Evolutionary conservation across 345 rosid genomes (phyloP), one percentile per base, ranked within the genome.

Genomic region (Lagerstroemia speciosa): DNA sequence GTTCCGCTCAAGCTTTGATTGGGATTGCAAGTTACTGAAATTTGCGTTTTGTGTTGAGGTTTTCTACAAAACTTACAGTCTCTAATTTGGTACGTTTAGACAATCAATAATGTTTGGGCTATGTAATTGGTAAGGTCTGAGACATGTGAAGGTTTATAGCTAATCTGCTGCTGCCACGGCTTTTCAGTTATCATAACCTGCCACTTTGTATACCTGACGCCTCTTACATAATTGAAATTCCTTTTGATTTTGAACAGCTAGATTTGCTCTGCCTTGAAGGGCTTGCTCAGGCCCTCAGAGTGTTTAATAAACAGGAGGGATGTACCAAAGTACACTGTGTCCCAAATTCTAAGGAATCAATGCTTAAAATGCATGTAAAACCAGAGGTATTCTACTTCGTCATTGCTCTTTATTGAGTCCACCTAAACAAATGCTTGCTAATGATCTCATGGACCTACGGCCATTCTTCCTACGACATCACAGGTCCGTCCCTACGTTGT

Each of bases 211-310:
- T 34, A 15, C 20, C 12, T 46, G 60, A 3, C 17, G 6, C 20
- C 20, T 53, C 33, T 30, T 40, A 38, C 24, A 17, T 65, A 17
- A 38, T 38, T 31, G 17, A 65, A 40, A 8, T 27, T 36, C 50
- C 67, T 65, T 50, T 67, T 50, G 27, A 16, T 52, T 19, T 43
- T 50, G 32, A 45, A 72, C 83, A 94, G 99, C 78, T 89, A 89
- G 99, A 94, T 84, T 83, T 94, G 75, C 96, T 94, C 46, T 94
- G 96, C 81, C 92, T 89, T 11, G 97, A 91, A 83, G 99, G 99
- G 62, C 81, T 94, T 78, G 96, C 98, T n/a, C 93, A 79, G 84
- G 87, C 99, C 72, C 98, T 94, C 41, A 88, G 93, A 7, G 55
- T 91, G 77, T 94, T 94, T 83, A 87, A 78, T 67, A 64, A 80